Conservation (phyloP, 2,329 filamentous ascomycete species). For the Ophiostoma populinum region DNA sequence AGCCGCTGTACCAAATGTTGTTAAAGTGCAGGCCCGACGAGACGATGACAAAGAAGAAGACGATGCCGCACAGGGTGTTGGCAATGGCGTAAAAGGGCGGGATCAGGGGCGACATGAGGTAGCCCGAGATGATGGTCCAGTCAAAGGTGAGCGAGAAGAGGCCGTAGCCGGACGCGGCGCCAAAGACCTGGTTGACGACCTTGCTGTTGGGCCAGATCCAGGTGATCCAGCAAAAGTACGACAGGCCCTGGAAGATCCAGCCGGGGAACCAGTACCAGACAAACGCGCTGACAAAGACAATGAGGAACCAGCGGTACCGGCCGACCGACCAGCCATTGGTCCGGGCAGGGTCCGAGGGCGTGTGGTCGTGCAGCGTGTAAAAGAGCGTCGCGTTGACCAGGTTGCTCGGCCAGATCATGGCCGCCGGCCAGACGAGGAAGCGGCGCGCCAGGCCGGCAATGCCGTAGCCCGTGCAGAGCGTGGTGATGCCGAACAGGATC, state of each 20-base stretch:
- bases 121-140: slow-evolving; percentile 28
- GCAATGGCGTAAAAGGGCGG: slow-evolving; percentile 38
- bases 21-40: slow-evolving; percentile 42
- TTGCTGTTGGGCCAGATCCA: slow-evolving; percentile 30
- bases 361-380: slow-evolving; percentile 46
- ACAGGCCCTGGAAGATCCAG: slow-evolving; percentile 33
- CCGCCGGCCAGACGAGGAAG: slow-evolving; percentile 42
- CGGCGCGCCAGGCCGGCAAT: slow-evolving; percentile 41
- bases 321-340: slow-evolving; percentile 44
- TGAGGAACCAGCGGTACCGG: slow-evolving; percentile 46
- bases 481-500: slow-evolving; percentile 40
- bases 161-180: slow-evolving; percentile 22
- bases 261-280: slow-evolving; percentile 39
- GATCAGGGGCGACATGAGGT: slow-evolving; percentile 29
- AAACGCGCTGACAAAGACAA: slow-evolving; percentile 34
- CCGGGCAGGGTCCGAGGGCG: slow-evolving; percentile 29
- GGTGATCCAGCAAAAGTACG: slow-evolving; percentile 26
- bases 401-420: slow-evolving; percentile 47
- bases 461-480: slow-evolving; percentile 46
- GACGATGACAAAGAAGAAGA: slow-evolving; percentile 36
- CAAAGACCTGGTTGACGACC: slow-evolving; percentile 29
- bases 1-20: slow-evolving; percentile 39
- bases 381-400: slow-evolving; percentile 45
- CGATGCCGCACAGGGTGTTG: slow-evolving; percentile 34
- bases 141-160: slow-evolving; percentile 22